phyloP scores from a whole-genome alignment of 2,329 filamentous ascomycete species.

The Pestalotiopsis sp. region DNA sequence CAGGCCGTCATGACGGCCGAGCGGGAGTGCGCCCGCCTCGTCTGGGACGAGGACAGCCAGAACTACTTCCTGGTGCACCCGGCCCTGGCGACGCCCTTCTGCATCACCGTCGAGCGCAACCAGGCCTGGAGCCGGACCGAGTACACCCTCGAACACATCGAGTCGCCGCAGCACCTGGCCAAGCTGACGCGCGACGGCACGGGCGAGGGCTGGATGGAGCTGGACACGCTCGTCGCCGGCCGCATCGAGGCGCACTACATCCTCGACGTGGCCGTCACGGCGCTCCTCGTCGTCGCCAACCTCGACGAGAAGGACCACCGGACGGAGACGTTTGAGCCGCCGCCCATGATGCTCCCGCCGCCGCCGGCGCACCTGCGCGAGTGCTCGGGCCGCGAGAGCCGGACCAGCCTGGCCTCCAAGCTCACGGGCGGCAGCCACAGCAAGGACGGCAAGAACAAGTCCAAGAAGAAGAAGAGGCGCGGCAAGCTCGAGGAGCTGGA shows the following conservation, averaged over 20 bases:
- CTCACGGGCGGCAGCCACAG: slow-evolving; percentile 10
- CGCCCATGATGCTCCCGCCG: slow-evolving; percentile 41
- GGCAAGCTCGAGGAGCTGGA: slow-evolving; percentile 59
- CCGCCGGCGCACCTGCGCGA: slow-evolving; percentile 28
- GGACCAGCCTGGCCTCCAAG: slow-evolving; percentile 24
- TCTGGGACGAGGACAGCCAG: slow-evolving; percentile 67
- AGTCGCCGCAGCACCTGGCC: slow-evolving; percentile 62
- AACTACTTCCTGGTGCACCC: slow-evolving; percentile 67
- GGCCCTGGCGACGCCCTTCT: slow-evolving; percentile 64
- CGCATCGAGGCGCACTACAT: slow-evolving; percentile 64
- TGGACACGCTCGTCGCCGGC: slow-evolving; percentile 62
- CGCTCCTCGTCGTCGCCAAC: slow-evolving; percentile 61
- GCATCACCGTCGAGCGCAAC: slow-evolving; percentile 59
- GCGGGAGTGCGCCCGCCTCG: slow-evolving; percentile 69
- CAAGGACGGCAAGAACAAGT: slow-evolving; percentile 19
- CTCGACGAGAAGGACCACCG: slow-evolving; percentile 55
- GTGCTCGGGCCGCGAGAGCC: slow-evolving; percentile 18
- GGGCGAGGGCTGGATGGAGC: slow-evolving; percentile 61
- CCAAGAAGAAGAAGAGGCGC: slow-evolving; percentile 34
- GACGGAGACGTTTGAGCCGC: slow-evolving; percentile 61
- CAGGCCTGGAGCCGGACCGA: slow-evolving; percentile 63
- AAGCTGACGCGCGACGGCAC: slow-evolving; percentile 63
- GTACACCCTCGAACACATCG: slow-evolving; percentile 67
- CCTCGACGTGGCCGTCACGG: slow-evolving; percentile 63
- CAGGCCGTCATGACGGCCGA: slow-evolving; percentile 65